Evolutionary conservation across 306 rosid species (phyloP).

Genomic region (Castanea crenata): DNA sequence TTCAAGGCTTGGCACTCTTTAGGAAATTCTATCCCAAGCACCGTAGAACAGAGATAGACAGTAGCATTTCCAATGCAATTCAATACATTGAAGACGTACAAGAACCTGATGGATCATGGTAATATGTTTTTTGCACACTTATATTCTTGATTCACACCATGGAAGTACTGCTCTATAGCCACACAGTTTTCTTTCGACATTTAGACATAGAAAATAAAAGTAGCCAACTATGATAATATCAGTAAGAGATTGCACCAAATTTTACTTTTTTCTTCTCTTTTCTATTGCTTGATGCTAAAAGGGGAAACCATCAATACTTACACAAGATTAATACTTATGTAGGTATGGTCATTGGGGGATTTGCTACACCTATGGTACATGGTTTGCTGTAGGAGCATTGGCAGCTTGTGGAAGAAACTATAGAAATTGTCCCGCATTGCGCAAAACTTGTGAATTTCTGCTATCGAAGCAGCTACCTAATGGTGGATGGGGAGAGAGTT

Average conservation of each 20-base stretch:
- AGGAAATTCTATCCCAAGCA: constrained; percentile 54
- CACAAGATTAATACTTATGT: not conserved
- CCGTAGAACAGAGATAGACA: constrained; percentile 53
- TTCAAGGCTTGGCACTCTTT: constrained; percentile 50
- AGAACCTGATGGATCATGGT: constrained; percentile 84
- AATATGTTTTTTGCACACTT: not conserved
- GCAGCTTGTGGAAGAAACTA: constrained; percentile 42
- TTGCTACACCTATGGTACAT: constrained; percentile 72
- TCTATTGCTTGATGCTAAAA: not conserved
- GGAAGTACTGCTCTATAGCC: not conserved
- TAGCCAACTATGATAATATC: too few relatives aligned
- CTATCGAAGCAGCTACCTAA: constrained; percentile 61
- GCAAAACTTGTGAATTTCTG: constrained; percentile 57
- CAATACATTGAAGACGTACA: constrained; percentile 44
- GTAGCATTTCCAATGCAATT: constrained; percentile 39
- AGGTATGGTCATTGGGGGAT: constrained; percentile 89
- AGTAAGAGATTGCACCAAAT: not conserved
- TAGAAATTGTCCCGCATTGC: constrained; percentile 35
- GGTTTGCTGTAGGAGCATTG: constrained; percentile 64
- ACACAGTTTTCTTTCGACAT: not conserved
- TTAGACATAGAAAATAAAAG: too few relatives aligned
- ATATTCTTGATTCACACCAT: not conserved
- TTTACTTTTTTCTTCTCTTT: not conserved
- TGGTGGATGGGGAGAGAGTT: constrained; percentile 91
- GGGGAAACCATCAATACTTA: not conserved